Evolutionary conservation across 192 early-diverging fungal genomes (phyloP), one percentile per base, ranked within the genome.

Genomic region (Umbelopsis ramanniana): DNA sequence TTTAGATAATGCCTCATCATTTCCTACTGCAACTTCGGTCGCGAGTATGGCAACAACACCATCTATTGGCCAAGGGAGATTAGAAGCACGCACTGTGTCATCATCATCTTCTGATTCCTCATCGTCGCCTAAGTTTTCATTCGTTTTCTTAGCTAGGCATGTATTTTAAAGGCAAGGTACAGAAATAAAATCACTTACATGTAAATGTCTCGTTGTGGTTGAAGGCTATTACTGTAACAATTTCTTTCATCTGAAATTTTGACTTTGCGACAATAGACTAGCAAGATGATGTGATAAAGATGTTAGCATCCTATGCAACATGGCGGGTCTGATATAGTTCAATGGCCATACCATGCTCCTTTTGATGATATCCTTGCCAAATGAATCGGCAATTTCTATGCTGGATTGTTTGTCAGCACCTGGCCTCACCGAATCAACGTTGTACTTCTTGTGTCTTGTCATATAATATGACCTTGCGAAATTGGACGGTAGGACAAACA

Each of bases 361-460:
- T 4, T 38, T 3, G 3, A 29, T 37, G 3, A 37, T 37, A 37
- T 38, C 14, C 12, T 3, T 63, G 2, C 5, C 17, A 12, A 37
- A 12, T 1, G 23, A 0, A 37, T 63, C 33, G 7, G 15, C 17
- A 3, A 21, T 29, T 2, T 55, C 23, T 29, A 22, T 23, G 3
- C 19, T 37, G 4, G 14, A 7, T 7, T n/a, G 2, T 37, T 29
- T 29, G 10, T 19, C 29, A n/a, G 29, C 15, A 17, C 26, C 26
- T 33, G 57, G 57, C 6, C 17, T 63, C 14, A n/a, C 3, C 2
- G 57, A 35, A 37, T 63, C 33, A 29, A 63, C 26, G 19, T 63
- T 29, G 35, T 63, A 63, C n/a, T 63, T 63, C 15, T 38, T 63
- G n/a, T 63, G 57, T 14, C 57, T 63, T 17, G 8, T 29, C 14